phyloP scores from a whole-genome alignment of 176 grass and related monocot genomes.

The Zizania latifolia region DNA sequence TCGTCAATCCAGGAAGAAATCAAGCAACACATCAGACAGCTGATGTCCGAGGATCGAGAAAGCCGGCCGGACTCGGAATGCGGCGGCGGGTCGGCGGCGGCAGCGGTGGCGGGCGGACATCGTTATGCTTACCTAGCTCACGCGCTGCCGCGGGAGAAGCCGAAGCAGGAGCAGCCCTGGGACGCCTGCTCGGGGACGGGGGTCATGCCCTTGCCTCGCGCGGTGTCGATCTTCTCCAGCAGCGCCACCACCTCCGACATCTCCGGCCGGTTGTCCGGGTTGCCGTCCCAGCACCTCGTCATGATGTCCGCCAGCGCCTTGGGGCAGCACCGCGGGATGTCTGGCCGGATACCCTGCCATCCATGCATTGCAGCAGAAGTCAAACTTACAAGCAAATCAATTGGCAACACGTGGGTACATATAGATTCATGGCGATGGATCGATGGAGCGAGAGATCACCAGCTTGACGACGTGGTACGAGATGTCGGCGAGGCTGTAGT shows the following conservation, averaged over 20 bases:
- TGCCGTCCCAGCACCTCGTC: conserved; percentile 69
- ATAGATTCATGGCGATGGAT: not conserved
- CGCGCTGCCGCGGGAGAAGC: conserved; percentile 12
- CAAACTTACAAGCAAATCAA: not conserved
- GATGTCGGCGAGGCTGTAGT: conserved; percentile 62
- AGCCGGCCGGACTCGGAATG: too few species aligned
- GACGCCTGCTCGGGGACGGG: conserved; percentile 17
- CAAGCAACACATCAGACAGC: too few species aligned
- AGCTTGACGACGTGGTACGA: conserved; percentile 71
- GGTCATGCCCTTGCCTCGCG: conserved; percentile 55
- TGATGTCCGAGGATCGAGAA: too few species aligned
- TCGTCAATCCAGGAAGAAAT: too few species aligned
- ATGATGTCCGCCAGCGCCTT: conserved; percentile 59
- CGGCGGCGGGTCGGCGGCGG: too few species aligned
- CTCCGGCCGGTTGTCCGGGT: conserved; percentile 69
- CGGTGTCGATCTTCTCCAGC: conserved; percentile 59
- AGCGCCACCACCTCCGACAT: conserved; percentile 73
- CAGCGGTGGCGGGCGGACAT: too few species aligned
- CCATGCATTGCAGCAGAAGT: not conserved
- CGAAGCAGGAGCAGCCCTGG: conserved; percentile 53
- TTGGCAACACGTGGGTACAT: not conserved
- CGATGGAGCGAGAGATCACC: not conserved
- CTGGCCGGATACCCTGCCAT: conserved; percentile 61
- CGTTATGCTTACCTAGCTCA: not conserved
- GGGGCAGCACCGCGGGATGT: conserved; percentile 73